Percentiles rank a stretch among this genome's conserved stretches.
Conservation (phyloP, 805 yeast species). For the Yarrowia sp. region DNA sequence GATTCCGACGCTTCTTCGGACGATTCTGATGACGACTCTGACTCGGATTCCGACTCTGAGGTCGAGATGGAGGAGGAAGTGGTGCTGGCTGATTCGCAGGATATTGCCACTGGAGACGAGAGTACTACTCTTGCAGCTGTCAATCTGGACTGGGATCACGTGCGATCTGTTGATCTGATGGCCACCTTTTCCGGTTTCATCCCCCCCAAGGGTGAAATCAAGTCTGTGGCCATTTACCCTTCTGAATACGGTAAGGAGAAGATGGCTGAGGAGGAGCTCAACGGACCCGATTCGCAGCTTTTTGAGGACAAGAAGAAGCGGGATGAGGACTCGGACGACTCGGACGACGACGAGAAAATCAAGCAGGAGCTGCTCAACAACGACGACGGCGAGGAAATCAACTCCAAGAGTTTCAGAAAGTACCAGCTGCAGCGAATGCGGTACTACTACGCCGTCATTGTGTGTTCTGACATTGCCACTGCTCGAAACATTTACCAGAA, state of each 20-base stretch:
- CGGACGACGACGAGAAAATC: slow-evolving; percentile 57
- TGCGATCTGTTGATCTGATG: slow-evolving; percentile 84
- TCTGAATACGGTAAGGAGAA: slow-evolving; percentile 93
- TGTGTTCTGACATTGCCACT: slow-evolving; percentile 75
- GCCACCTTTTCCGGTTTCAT: slow-evolving; percentile 82
- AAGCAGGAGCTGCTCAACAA: slow-evolving; percentile 79
- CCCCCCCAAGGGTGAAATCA: slow-evolving; percentile 74
- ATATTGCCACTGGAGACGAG: slow-evolving; percentile 89
- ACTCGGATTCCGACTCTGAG: slow-evolving; percentile 40
- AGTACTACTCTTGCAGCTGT: slow-evolving; percentile 85
- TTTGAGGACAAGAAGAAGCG: slow-evolving; percentile 58
- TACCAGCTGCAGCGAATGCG: slow-evolving; percentile 92
- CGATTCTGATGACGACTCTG: slow-evolving; percentile 41
- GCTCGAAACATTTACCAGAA: slow-evolving; percentile 78
- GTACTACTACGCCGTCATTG: slow-evolving; percentile 90
- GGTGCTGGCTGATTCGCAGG: slow-evolving; percentile 48
- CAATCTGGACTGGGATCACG: slow-evolving; percentile 96
- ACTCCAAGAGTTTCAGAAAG: slow-evolving; percentile 79
- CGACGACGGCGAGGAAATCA: slow-evolving; percentile 86
- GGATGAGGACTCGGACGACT: slow-evolving; percentile 41
- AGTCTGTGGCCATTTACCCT: slow-evolving; percentile 76
- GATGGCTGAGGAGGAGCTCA: slow-evolving; percentile 85
- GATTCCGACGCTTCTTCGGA: slow-evolving; percentile 40
- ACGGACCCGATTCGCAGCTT: slow-evolving; percentile 90
- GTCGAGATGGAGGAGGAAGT: slow-evolving; percentile 41